Conservation (phyloP, 2,329 filamentous ascomycete species). For the Fusarium continuum region DNA sequence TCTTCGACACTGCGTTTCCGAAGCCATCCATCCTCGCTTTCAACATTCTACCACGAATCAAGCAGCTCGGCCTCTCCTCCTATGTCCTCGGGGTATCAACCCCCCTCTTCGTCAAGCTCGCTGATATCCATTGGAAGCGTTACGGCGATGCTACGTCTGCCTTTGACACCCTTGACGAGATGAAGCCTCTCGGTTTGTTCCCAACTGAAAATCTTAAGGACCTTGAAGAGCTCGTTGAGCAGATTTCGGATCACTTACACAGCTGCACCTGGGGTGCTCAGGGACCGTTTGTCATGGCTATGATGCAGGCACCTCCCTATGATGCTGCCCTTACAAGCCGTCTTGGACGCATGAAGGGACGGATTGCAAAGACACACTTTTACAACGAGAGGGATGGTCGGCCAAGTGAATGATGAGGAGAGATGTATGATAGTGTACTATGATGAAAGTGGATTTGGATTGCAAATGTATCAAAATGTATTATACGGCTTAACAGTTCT, state of each 20-base stretch:
- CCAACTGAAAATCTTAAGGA: constrained; percentile 54
- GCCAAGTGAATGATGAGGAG: background rate
- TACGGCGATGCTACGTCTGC: constrained; percentile 66
- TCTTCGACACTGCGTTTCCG: constrained; percentile 66
- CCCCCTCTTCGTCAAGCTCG: constrained; percentile 73
- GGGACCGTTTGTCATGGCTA: constrained; percentile 51
- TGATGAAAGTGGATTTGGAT: background rate
- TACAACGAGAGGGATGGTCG: background rate
- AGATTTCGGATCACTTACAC: constrained; percentile 48
- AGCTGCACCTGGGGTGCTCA: constrained; percentile 50
- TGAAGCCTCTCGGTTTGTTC: constrained; percentile 69
- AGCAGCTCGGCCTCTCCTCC: constrained; percentile 72
- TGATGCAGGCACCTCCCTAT: constrained; percentile 51
- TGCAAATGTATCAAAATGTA: constrained; percentile 12
- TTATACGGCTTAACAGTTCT: background rate
- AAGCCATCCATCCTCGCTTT: constrained; percentile 67
- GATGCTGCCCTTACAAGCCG: constrained; percentile 42
- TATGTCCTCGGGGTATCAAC: constrained; percentile 78
- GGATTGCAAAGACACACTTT: constrained; percentile 14
- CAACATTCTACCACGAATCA: constrained; percentile 71
- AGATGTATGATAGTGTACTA: background rate
- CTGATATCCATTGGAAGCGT: constrained; percentile 68
- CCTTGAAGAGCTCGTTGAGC: constrained; percentile 38
- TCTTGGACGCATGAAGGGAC: constrained; percentile 20
- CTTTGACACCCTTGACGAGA: constrained; percentile 68